These are phyloP conservation scores for Vaccinium corymbosum DNA, from an alignment of 148 eudicot genomes.

Conservation along the genomic window DNA sequence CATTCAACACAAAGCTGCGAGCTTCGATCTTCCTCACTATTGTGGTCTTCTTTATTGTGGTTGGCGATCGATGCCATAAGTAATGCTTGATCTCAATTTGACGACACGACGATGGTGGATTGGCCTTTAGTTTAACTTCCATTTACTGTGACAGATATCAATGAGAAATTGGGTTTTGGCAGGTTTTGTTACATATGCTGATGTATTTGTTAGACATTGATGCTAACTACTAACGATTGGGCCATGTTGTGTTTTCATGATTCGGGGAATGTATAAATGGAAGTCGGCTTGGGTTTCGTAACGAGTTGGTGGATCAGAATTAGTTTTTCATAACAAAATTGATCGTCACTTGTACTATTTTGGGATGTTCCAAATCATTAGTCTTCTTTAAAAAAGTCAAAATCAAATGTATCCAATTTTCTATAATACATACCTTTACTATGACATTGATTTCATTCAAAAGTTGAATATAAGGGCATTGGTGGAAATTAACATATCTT, in stretches of 20 bases:
- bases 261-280: slow-evolving; percentile 6
- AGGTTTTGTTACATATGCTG: background rate
- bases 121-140: background rate
- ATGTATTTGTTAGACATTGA: background rate
- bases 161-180: background rate
- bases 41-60: slow-evolving; percentile 65
- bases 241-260: background rate
- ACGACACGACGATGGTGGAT: slow-evolving; percentile 31
- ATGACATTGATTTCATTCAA: too few species aligned
- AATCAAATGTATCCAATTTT: too few species aligned
- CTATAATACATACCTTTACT: too few species aligned
- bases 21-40: slow-evolving; percentile 57
- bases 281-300: background rate
- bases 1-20: slow-evolving; percentile 54
- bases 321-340: too few species aligned
- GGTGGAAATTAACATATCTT: too few species aligned
- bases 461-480: too few species aligned
- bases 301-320: too few species aligned
- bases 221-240: background rate
- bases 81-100: slow-evolving; percentile 43
- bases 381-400: too few species aligned
- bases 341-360: too few species aligned
- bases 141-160: background rate
- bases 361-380: too few species aligned
- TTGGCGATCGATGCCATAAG: slow-evolving; percentile 53